phyloP scores from a whole-genome alignment of 345 rosid species.

The Rhodamnia argentea region DNA sequence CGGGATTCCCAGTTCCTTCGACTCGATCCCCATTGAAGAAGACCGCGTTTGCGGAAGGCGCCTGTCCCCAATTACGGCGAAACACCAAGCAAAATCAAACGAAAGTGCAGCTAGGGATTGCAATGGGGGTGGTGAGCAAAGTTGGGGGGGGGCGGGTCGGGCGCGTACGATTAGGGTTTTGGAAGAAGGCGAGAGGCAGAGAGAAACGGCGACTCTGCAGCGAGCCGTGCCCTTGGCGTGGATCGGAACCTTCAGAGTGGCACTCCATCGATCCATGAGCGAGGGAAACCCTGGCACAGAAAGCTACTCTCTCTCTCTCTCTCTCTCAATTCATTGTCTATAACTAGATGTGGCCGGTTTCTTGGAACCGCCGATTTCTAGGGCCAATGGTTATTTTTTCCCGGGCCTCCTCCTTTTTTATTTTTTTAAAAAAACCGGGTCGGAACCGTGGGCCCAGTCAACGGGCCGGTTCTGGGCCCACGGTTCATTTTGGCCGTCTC shows the following conservation, averaged over 20 bases:
- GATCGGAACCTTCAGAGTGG: slow-evolving; percentile 51
- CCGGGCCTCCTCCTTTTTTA: too few species aligned
- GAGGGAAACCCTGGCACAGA: not conserved
- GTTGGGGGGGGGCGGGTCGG: not conserved
- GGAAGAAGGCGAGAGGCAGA: slow-evolving; percentile 43
- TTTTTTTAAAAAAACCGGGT: too few species aligned
- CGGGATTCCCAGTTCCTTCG: slow-evolving; percentile 47
- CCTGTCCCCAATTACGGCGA: slow-evolving; percentile 12
- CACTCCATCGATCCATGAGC: slow-evolving; percentile 58
- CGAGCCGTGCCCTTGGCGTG: slow-evolving; percentile 1
- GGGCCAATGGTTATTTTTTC: too few species aligned
- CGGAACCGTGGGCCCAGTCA: too few species aligned
- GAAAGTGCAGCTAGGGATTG: not conserved
- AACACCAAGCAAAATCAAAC: not conserved
- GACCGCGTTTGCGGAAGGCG: slow-evolving; percentile 60
- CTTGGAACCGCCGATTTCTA: too few species aligned
- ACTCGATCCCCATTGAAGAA: slow-evolving; percentile 74
- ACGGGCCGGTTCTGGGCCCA: too few species aligned
- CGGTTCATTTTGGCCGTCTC: too few species aligned
- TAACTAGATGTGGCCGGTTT: too few species aligned
- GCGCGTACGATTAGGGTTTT: slow-evolving; percentile 24
- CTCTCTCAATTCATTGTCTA: not conserved
- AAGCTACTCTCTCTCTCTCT: not conserved
- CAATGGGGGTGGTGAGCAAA: not conserved
- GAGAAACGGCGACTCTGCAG: slow-evolving; percentile 64